Conservation (phyloP, 495 filamentous ascomycete species). For the Elasticomyces elasticus region DNA sequence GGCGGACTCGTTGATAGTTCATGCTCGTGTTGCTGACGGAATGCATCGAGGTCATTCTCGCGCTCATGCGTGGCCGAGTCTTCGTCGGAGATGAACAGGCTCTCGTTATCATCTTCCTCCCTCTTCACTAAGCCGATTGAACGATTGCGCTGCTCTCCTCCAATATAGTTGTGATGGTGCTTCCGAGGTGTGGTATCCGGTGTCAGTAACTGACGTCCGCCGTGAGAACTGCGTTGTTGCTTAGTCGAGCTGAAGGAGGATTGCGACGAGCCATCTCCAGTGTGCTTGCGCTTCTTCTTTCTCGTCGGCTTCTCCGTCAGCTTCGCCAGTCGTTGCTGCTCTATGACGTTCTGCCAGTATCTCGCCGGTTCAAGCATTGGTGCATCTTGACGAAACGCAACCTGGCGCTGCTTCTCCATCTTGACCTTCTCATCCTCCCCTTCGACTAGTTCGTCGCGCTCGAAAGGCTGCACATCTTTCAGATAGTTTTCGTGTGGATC, state of each 20-base stretch:
- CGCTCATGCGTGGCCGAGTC: not conserved
- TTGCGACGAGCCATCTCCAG: not conserved
- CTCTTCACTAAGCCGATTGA: not conserved
- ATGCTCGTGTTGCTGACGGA: not conserved
- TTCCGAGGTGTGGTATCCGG: not conserved
- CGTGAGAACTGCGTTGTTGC: not conserved
- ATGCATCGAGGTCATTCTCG: not conserved
- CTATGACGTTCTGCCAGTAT: slow-evolving; percentile 8
- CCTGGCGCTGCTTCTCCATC: not conserved
- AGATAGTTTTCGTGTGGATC: slow-evolving; percentile 8
- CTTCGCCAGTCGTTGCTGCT: not conserved
- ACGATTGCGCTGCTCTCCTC: too few relatives aligned
- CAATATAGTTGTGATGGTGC: too few relatives aligned
- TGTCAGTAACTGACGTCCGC: not conserved
- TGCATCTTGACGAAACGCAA: slow-evolving; percentile 1
- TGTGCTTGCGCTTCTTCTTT: not conserved
- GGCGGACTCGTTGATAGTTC: not conserved
- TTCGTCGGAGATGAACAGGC: not conserved
- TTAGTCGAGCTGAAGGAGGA: not conserved
- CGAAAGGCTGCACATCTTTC: not conserved
- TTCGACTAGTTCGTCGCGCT: not conserved
- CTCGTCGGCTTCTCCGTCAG: not conserved
- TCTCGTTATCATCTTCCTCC: not conserved
- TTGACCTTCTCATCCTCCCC: not conserved
- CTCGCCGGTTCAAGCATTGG: too few relatives aligned